Base-by-base conservation (phyloP, 768 basidiomycete genomes). In the Suillus lakei region DNA sequence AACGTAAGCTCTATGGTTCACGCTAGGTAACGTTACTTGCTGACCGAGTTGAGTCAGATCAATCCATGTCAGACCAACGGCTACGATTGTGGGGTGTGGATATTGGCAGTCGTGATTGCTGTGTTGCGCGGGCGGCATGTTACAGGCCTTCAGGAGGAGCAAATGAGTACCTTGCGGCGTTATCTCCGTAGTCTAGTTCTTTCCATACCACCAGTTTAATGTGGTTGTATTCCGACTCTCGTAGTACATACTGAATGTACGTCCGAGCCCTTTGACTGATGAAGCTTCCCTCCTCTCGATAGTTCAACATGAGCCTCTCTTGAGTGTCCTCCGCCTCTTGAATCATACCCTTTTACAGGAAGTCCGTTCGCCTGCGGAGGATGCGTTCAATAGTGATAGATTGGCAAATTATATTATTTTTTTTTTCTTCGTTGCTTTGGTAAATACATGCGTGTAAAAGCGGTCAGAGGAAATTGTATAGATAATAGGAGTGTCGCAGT, bases 31-130 rank as follows among this genome's bases (percentile, higher is more conserved):
- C 4, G 7, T 28, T 26, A 2, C 28, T 16, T 28, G 50, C 50
- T 50, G 50, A 50, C 60, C 36, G 32, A 10, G 12, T 13, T 38
- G 6, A 9, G 16, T 5, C 8, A 64, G 63, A n/a, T 15, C 8
- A 8, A 30, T 2, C 62, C 65, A 18, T 23, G 39, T n/a, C 73
- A 74, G 60, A 63, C 50, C 6, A 74, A 73, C 43, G 61, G 43
- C 9, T 64, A 71, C 50, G 72, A 70, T 53, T 75, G 75, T 60
- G 72, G 74, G 0, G 30, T 76, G 5, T 76, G 74, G 72, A 68
- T 75, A 8, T 58, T 74, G 32, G 70, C 68, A 18, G 44, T 53
- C 34, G 69, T 74, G n/a, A 71, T 62, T 9, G 69, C 73, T 5
- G 62, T 72, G 23, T 32, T 73, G 8, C 66, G 67, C 16, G 73